Percentiles rank a stretch among this genome's conserved stretches.
Evolutionary conservation across 805 yeast species (phyloP).

Genomic region (Pichia thaimueangensis): DNA sequence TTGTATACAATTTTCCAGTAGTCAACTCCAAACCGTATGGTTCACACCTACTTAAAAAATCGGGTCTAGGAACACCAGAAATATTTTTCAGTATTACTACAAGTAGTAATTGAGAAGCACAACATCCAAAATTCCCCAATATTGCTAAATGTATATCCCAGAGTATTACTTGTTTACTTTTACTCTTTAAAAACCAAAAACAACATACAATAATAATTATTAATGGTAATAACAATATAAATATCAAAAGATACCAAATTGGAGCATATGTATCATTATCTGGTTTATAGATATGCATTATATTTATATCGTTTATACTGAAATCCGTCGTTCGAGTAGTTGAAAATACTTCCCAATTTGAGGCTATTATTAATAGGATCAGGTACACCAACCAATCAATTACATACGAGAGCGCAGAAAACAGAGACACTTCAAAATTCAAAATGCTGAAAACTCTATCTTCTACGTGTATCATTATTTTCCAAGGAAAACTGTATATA

Average conservation of each 20-base stretch:
- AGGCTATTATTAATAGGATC: constrained; percentile 19
- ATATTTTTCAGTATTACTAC: constrained; percentile 42
- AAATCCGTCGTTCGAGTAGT: constrained; percentile 38
- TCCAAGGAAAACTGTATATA: no score
- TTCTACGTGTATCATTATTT: no score
- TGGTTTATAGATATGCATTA: constrained; percentile 31
- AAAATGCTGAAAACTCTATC: neutral
- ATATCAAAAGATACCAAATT: constrained; percentile 25
- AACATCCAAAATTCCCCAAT: constrained; percentile 33
- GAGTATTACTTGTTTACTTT: constrained; percentile 18
- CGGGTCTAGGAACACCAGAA: constrained; percentile 46
- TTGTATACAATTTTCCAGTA: constrained; percentile 33
- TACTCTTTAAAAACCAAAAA: constrained; percentile 12
- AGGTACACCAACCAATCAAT: constrained; percentile 29
- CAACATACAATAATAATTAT: constrained; percentile 23
- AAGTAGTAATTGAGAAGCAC: constrained; percentile 32
- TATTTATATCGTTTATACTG: constrained; percentile 27
- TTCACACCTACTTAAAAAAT: constrained; percentile 43
- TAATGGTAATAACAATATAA: constrained; percentile 31
- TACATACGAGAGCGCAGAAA: constrained; percentile 21
- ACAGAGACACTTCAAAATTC: neutral
- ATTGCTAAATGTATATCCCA: constrained; percentile 39
- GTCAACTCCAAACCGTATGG: constrained; percentile 30
- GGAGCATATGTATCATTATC: constrained; percentile 32
- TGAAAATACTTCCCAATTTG: constrained; percentile 28